phyloP scores from a whole-genome alignment of 768 basidiomycete species.

The Amyloporia xantha region DNA sequence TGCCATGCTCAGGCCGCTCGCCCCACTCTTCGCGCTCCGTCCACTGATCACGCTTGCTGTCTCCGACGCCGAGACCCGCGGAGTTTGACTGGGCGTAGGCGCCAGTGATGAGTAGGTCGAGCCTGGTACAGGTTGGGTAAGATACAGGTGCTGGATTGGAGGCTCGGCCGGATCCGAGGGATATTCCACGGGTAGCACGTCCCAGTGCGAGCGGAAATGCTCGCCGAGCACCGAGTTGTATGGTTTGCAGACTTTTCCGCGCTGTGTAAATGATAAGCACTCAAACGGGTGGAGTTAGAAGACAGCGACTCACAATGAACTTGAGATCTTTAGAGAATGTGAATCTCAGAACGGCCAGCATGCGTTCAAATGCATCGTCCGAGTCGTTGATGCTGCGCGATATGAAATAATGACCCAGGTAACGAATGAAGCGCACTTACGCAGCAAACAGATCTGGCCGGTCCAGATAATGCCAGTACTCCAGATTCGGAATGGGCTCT shows the following conservation, averaged over 20 bases:
- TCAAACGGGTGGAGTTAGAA: not conserved
- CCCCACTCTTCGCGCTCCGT: constrained; percentile 53
- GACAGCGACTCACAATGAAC: constrained; percentile 59
- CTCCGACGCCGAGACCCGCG: constrained; percentile 31
- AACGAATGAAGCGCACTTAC: constrained; percentile 38
- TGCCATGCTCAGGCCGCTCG: constrained; percentile 49
- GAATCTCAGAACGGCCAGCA: constrained; percentile 88
- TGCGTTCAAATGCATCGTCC: constrained; percentile 86
- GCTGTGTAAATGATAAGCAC: constrained; percentile 33
- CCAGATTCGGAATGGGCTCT: constrained; percentile 92
- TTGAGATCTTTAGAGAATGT: constrained; percentile 92
- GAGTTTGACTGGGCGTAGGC: constrained; percentile 10
- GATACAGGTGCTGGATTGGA: constrained; percentile 39
- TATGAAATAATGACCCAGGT: not conserved
- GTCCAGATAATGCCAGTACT: constrained; percentile 94
- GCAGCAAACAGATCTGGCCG: constrained; percentile 87
- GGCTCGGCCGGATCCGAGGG: constrained; percentile 39
- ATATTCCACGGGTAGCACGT: constrained; percentile 57
- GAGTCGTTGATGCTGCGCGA: constrained; percentile 79
- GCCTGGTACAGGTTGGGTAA: constrained; percentile 22
- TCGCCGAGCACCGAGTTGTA: constrained; percentile 86
- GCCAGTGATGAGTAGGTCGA: constrained; percentile 18
- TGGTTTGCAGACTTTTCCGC: constrained; percentile 91
- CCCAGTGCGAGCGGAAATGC: constrained; percentile 87
- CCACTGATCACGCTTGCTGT: constrained; percentile 51